A percentile compares a stretch with the other conserved stretches of the same genome.
phyloP scores from a whole-genome alignment of 306 rosid species.

The Prunus armeniaca region DNA sequence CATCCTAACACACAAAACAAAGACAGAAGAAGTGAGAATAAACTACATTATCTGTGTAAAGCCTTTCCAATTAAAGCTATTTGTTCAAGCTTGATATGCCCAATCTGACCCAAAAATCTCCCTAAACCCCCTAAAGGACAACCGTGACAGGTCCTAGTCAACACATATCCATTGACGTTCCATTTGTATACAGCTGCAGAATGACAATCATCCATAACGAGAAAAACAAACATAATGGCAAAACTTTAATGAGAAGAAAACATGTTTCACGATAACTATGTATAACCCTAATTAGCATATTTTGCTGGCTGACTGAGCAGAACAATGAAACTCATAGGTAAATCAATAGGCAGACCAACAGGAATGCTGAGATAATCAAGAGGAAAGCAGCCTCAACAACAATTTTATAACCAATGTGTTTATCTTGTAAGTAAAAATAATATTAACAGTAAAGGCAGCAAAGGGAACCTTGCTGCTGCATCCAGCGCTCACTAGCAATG shows the following conservation, averaged over 20 bases:
- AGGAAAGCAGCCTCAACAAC: conserved; percentile 14
- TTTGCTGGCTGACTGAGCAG: neutral
- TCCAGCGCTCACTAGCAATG: neutral
- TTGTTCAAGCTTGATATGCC: neutral
- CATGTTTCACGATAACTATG: neutral
- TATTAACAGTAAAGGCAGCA: neutral
- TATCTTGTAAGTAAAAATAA: neutral
- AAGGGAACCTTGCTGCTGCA: conserved; percentile 6
- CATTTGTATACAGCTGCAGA: neutral
- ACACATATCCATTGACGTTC: neutral
- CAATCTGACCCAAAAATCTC: neutral
- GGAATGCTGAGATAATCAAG: neutral
- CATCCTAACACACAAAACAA: conserved; percentile 48
- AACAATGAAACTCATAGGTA: conserved; percentile 6
- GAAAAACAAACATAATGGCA: neutral
- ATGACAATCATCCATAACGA: neutral
- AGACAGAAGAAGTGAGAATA: conserved; percentile 29
- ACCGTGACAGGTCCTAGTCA: neutral
- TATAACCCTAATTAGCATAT: neutral
- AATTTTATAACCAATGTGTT: neutral
- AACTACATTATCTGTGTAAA: neutral
- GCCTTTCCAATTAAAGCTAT: neutral
- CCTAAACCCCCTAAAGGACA: neutral
- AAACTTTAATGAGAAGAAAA: neutral
- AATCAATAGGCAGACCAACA: conserved; percentile 3